Evolutionary conservation across 352 stramenopile genomes (phyloP).

Genomic region (Phytophthora pini): DNA sequence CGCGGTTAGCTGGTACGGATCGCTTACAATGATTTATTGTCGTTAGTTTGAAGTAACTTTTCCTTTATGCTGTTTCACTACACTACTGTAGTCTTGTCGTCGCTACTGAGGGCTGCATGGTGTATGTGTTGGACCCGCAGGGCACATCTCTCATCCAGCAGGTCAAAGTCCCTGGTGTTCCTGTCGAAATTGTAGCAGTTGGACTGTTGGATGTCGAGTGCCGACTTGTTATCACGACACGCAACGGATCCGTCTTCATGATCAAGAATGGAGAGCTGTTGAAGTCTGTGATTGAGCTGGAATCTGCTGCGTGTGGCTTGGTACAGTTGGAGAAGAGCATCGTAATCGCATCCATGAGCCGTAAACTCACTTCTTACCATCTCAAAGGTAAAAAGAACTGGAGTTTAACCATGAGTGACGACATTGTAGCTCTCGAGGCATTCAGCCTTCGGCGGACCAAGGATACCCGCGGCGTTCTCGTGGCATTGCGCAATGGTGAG

Average conservation of each 20-base stretch:
- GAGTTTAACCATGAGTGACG: conserved; percentile 84
- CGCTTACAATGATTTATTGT: background rate
- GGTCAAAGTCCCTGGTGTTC: conserved; percentile 70
- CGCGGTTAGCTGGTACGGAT: conserved; percentile 67
- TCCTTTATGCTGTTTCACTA: conserved; percentile 4
- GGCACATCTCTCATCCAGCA: conserved; percentile 77
- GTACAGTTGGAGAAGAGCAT: conserved; percentile 87
- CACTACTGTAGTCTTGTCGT: conserved; percentile 69
- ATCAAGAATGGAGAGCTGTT: conserved; percentile 93
- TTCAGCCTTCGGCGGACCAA: conserved; percentile 79
- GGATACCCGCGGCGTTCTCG: conserved; percentile 79
- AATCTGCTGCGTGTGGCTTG: conserved; percentile 75
- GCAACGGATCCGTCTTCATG: conserved; percentile 87
- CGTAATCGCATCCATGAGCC: conserved; percentile 89
- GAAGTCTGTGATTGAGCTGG: conserved; percentile 88
- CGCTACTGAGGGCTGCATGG: conserved; percentile 83
- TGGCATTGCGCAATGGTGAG: conserved; percentile 86
- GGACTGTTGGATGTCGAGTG: conserved; percentile 87
- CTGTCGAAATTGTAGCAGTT: conserved; percentile 78
- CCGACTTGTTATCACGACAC: conserved; percentile 86
- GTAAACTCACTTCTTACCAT: conserved; percentile 88
- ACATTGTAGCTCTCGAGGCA: conserved; percentile 84
- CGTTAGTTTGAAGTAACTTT: background rate
- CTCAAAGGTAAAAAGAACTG: conserved; percentile 93
- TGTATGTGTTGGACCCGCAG: conserved; percentile 80